phyloP scores from a whole-genome alignment of 352 stramenopile genomes.

The Globisporangium nodosum region DNA sequence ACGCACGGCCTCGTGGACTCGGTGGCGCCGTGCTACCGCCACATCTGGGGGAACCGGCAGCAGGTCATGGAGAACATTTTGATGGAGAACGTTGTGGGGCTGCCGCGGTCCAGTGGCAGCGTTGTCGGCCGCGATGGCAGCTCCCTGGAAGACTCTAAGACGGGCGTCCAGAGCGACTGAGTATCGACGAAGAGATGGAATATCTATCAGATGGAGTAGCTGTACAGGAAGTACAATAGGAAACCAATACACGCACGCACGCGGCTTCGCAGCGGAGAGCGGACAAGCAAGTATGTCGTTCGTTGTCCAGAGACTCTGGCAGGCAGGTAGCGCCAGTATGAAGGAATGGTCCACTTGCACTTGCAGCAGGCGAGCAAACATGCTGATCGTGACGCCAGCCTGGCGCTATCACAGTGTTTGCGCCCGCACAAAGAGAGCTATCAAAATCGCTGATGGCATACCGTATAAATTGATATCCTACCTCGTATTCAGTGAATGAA shows the following conservation, averaged over 20 bases:
- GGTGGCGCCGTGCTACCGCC: conserved; percentile 32
- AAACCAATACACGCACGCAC: too few relatives aligned
- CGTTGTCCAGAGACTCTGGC: too few relatives aligned
- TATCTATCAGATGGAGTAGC: neutral
- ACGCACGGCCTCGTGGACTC: conserved; percentile 40
- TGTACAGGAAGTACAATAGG: neutral
- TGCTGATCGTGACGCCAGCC: neutral
- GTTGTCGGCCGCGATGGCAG: neutral
- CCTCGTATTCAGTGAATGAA: too few relatives aligned
- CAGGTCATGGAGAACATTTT: conserved; percentile 41
- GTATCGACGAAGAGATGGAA: too few relatives aligned
- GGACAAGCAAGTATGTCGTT: too few relatives aligned
- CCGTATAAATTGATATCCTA: too few relatives aligned
- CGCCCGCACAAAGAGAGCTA: neutral
- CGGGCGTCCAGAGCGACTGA: neutral
- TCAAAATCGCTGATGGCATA: neutral
- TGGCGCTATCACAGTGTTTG: neutral
- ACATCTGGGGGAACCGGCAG: conserved; percentile 41
- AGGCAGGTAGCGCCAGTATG: too few relatives aligned
- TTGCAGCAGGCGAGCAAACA: neutral
- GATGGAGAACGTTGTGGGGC: conserved; percentile 37
- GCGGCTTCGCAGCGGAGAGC: too few relatives aligned
- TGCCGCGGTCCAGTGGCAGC: conserved; percentile 2
- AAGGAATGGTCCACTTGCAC: neutral
- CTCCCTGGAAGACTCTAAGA: neutral